Percentiles rank a stretch among this genome's conserved stretches.
Conservation (phyloP, 1,284 basidiomycete genomes). For the Ceratobasidium sp. region DNA sequence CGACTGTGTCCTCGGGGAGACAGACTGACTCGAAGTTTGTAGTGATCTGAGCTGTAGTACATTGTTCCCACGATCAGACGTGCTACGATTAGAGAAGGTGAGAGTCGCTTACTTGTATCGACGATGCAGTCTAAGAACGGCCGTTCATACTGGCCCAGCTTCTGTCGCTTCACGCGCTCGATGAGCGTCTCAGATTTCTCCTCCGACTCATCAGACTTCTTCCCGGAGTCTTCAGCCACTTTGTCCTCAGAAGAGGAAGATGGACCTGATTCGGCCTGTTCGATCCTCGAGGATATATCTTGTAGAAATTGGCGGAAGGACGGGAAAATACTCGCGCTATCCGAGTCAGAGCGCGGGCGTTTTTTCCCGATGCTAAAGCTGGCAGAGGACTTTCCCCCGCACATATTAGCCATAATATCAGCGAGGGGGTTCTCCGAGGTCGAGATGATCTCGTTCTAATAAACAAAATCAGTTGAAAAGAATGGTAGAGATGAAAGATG, state of each 20-base stretch:
- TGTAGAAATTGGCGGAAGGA: neutral
- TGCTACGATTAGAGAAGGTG: conserved; percentile 4
- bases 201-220: neutral
- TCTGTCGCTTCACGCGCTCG: conserved; percentile 76
- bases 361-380: neutral
- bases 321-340: neutral
- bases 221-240: neutral
- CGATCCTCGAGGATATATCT: neutral
- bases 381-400: neutral
- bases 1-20: conserved; percentile 84
- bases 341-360: neutral
- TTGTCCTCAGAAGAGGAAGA: neutral
- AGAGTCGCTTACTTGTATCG: conserved; percentile 67
- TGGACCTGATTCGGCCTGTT: neutral
- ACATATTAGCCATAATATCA: conserved; percentile 6
- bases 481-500: neutral
- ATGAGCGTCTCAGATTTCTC: conserved; percentile 66
- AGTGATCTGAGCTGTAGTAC: conserved; percentile 67
- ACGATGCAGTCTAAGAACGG: conserved; percentile 84
- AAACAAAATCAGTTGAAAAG: neutral
- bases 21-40: conserved; percentile 88
- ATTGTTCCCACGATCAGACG: conserved; percentile 13
- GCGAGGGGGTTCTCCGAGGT: conserved; percentile 9
- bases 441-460: conserved; percentile 1
- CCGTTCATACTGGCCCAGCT: conserved; percentile 80